These are phyloP conservation scores for Clavariopsis aquatica DNA, from an alignment of 495 filamentous ascomycete genomes.

Conservation along the genomic window DNA sequence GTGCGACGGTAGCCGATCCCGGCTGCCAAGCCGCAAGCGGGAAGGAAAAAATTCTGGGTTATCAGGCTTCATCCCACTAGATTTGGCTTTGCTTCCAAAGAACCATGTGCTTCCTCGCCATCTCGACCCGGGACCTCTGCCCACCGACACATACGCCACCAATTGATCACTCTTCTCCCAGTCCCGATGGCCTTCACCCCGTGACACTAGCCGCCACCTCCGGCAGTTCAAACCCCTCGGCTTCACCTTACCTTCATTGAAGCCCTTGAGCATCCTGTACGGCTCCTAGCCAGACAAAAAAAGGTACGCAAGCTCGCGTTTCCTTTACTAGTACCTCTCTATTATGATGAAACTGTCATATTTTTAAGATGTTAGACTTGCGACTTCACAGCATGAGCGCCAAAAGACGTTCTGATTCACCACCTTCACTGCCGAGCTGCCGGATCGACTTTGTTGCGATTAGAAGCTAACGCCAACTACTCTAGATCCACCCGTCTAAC, in stretches of 20 bases:
- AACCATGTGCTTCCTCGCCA: constrained; percentile 12
- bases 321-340: neutral
- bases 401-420: constrained; percentile 29
- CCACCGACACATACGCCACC: constrained; percentile 2
- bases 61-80: constrained; percentile 1
- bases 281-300: neutral
- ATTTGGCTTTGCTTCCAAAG: constrained; percentile 11
- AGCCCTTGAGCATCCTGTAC: neutral
- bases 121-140: constrained; percentile 5
- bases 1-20: neutral
- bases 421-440: neutral
- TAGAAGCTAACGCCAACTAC: neutral
- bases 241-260: constrained; percentile 8
- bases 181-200: constrained; percentile 10
- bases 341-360: constrained; percentile 36
- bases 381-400: constrained; percentile 26
- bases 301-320: neutral
- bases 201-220: constrained; percentile 8
- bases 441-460: neutral
- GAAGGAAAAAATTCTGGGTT: constrained; percentile 5
- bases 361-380: constrained; percentile 41
- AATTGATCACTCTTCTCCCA: constrained; percentile 9
- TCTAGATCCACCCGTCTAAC: neutral
- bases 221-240: neutral
- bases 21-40: neutral